Percentiles rank a stretch among this genome's conserved stretches.
Conservation (phyloP, 441 rosid species). For the Populus tomentosa region DNA sequence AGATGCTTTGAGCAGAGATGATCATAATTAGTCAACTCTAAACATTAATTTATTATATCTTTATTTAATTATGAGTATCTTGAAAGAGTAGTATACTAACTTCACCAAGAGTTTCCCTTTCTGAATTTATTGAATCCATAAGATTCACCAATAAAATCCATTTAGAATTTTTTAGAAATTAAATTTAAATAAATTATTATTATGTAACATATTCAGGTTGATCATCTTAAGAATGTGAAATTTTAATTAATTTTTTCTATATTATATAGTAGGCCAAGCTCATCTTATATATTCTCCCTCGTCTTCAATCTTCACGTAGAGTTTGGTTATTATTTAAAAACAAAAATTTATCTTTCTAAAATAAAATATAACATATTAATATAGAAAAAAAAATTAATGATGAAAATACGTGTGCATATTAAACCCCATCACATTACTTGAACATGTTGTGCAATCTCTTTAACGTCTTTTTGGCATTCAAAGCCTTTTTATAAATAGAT, state of each 20-base stretch:
- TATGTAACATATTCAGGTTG: too few species aligned
- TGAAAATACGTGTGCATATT: too few species aligned
- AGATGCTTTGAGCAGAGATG: neutral
- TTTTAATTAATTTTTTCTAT: neutral
- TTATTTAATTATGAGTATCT: neutral
- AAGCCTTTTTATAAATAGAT: neutral
- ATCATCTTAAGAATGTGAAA: too few species aligned
- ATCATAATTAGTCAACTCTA: neutral
- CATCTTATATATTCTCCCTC: neutral
- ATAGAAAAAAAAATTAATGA: neutral
- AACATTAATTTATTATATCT: neutral
- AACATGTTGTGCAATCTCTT: neutral
- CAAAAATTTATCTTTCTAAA: too few species aligned
- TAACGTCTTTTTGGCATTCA: neutral
- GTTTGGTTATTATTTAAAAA: too few species aligned
- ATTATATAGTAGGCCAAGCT: neutral
- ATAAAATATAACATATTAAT: neutral
- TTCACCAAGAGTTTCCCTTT: neutral
- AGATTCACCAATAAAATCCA: too few species aligned
- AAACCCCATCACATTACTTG: neutral
- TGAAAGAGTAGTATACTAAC: neutral
- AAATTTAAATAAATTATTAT: too few species aligned
- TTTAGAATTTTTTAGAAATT: too few species aligned
- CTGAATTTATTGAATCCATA: neutral
- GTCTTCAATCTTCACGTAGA: too few species aligned